A percentile compares a stretch with the other conserved stretches of the same genome.
Evolutionary conservation across 768 basidiomycete species (phyloP).

Genomic region (Trametes maxima): DNA sequence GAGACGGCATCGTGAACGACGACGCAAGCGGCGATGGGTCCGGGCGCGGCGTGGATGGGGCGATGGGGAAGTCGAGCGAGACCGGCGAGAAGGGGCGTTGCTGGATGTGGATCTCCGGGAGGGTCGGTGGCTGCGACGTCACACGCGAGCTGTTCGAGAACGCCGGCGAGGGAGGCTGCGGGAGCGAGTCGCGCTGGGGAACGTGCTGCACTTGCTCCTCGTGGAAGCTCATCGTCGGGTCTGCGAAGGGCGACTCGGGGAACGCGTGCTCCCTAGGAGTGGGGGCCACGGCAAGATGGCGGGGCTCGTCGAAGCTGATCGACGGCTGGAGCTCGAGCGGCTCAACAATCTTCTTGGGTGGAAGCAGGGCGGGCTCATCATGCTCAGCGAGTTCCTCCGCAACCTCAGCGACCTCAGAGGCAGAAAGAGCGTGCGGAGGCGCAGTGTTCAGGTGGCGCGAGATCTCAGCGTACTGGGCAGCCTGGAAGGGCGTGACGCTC

Average conservation of each 20-base stretch:
- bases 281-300: conserved; percentile 7
- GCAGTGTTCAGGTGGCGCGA: conserved; percentile 52
- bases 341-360: conserved; percentile 6
- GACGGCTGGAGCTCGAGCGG: conserved; percentile 19
- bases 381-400: conserved; percentile 16
- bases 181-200: conserved; percentile 22
- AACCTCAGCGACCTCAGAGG: conserved; percentile 24
- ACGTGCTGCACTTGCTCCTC: conserved; percentile 19
- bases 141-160: conserved; percentile 43
- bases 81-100: conserved; percentile 46
- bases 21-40: conserved; percentile 31
- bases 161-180: conserved; percentile 33
- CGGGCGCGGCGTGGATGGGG: conserved; percentile 19
- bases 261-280: conserved; percentile 18
- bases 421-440: conserved; percentile 30
- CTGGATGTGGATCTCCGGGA: conserved; percentile 54
- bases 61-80: conserved; percentile 30
- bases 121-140: conserved; percentile 51
- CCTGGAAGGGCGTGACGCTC: conserved; percentile 76
- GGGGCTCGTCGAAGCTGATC: conserved; percentile 13
- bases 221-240: conserved; percentile 21
- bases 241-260: conserved; percentile 35
- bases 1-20: conserved; percentile 25
- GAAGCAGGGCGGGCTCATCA: conserved; percentile 3
- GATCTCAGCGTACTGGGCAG: conserved; percentile 73